Evolutionary conservation across 129 eudicot genomes (phyloP).

Genomic region (Cynara cardunculus): DNA sequence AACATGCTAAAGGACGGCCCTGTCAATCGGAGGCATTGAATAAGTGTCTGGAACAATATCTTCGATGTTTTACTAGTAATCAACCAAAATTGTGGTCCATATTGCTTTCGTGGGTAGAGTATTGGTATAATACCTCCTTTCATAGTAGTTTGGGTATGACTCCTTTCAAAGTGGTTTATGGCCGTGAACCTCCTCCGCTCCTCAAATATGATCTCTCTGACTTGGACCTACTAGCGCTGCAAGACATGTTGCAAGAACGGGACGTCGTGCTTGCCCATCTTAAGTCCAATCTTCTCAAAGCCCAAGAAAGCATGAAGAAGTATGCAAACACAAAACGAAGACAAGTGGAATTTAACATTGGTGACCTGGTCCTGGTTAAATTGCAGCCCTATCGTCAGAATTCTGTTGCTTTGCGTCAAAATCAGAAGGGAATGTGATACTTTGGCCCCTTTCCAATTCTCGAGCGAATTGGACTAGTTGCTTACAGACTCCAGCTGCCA

Average conservation of each 20-base stretch:
- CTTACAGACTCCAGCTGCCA: background rate
- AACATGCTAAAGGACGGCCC: too few relatives aligned
- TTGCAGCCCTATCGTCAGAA: background rate
- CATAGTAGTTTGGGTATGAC: too few relatives aligned
- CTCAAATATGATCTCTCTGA: too few relatives aligned
- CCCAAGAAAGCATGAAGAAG: background rate
- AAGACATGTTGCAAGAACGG: background rate
- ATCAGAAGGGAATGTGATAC: background rate
- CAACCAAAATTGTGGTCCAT: too few relatives aligned
- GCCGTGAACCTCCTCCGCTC: too few relatives aligned
- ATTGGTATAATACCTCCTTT: too few relatives aligned
- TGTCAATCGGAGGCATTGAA: too few relatives aligned
- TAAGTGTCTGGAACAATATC: too few relatives aligned
- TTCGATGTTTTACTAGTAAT: too few relatives aligned
- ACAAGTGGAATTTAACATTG: background rate
- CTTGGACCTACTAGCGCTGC: background rate
- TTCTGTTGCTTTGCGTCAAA: background rate
- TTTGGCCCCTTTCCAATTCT: background rate
- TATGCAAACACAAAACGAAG: background rate
- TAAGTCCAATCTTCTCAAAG: background rate
- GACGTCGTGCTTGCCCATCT: background rate
- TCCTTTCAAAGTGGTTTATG: too few relatives aligned
- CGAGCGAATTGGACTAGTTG: background rate
- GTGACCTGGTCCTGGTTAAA: background rate
- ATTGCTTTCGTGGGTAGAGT: too few relatives aligned